Conservation (phyloP, 106 monocot species). For the Agapanthus africanus region DNA sequence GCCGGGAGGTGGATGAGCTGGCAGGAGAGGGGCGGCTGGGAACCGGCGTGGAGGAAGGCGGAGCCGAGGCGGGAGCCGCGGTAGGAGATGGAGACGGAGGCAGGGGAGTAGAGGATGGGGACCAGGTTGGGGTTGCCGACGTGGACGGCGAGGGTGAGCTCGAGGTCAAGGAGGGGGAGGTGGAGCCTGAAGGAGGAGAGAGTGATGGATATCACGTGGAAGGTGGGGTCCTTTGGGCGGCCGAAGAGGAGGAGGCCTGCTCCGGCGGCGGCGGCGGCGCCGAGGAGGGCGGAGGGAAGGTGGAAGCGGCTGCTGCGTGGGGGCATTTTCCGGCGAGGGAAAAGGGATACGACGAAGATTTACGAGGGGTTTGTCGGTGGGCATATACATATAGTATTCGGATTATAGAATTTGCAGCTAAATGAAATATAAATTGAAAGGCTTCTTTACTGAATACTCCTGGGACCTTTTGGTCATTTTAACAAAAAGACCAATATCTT, state of each 20-base stretch:
- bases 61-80: slow-evolving; percentile 55
- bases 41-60: slow-evolving; percentile 45
- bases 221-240: slow-evolving; percentile 52
- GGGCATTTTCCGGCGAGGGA: no score
- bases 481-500: no score
- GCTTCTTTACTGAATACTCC: no score
- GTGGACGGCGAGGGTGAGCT: slow-evolving; percentile 69
- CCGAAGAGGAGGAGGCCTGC: slow-evolving; percentile 26
- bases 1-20: slow-evolving; percentile 48
- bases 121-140: slow-evolving; percentile 83
- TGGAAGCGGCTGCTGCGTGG: slow-evolving; percentile 17
- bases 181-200: slow-evolving; percentile 48
- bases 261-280: slow-evolving; percentile 42
- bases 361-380: no score
- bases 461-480: no score
- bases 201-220: slow-evolving; percentile 65
- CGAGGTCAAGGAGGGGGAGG: slow-evolving; percentile 57
- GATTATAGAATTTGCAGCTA: no score
- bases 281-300: slow-evolving; percentile 39
- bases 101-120: slow-evolving; percentile 47
- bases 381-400: no score
- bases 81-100: slow-evolving; percentile 67
- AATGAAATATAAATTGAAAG: no score
- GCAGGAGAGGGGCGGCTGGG: slow-evolving; percentile 49
- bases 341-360: no score